Evolutionary conservation across 768 basidiomycete genomes (phyloP), one percentile per base, ranked within the genome.

Genomic region (Royoungia palumana): DNA sequence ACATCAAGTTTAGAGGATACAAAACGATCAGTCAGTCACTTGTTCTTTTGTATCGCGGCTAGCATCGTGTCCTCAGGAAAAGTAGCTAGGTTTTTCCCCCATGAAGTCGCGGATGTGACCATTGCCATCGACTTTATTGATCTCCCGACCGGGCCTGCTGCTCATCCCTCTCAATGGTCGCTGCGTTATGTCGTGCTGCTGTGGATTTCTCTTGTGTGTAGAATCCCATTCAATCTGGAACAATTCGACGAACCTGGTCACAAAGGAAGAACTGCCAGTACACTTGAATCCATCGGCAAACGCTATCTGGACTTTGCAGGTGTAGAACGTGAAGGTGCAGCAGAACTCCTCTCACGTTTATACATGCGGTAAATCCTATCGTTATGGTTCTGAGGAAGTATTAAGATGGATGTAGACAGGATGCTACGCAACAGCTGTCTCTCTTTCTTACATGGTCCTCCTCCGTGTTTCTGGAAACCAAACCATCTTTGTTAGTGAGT

Each of bases 181-280:
- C 65, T 92, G 44, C 85, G 92, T 51, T 93, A 94, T 61, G 76
- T 88, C 25, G 72, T 90, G 21, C 74, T 99, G 9, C 74, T 96
- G 11, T 98, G 95, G 95, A 76, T 98, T n/a, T 88, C 90, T 19
- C 79, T 99, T 20, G 86, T 96, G 41, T 87, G 89, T 71, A 91
- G 89, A 72, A 85, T 97, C 16, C 96, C 96, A 0, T 99, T 99
- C 66, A 85, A 90, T 62, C 72, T 99, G 34, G 77, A 82, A 25
- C 88, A 91, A 58, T 91, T 96, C 46, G 91, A 93, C 59, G 84
- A 87, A 48, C 60, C 56, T 10, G 74, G 73, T 3, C 63, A 71
- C n/a, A 57, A 62, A 20, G 79, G 82, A 11, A 65, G 74, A 39
- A 89, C 87, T 1, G 81, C 83, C 0, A 55, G 59, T 16, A 63